Evolutionary conservation across 805 yeast genomes (phyloP).

Genomic region (Diddensiella caesifluorescens): DNA sequence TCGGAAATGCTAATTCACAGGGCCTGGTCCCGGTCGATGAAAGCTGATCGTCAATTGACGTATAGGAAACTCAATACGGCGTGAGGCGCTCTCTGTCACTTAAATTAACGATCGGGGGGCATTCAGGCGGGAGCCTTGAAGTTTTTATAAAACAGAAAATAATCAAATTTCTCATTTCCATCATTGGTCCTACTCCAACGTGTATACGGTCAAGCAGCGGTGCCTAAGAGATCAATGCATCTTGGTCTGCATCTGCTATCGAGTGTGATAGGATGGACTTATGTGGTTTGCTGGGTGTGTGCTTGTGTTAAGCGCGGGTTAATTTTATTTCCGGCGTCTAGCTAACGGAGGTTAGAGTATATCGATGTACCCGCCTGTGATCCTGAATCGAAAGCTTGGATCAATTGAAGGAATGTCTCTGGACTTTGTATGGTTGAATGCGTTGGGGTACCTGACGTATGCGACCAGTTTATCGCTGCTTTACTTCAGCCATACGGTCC

Average conservation of each 20-base stretch:
- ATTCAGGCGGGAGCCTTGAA: too few relatives aligned
- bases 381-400: constrained; percentile 28
- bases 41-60: too few relatives aligned
- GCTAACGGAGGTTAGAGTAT: constrained; percentile 25
- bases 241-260: constrained; percentile 10
- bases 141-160: too few relatives aligned
- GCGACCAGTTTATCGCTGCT: constrained; percentile 29
- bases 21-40: too few relatives aligned
- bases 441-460: constrained; percentile 34
- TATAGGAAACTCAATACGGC: too few relatives aligned
- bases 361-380: constrained; percentile 35
- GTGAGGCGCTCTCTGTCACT: too few relatives aligned
- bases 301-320: background rate
- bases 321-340: background rate
- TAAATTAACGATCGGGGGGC: too few relatives aligned
- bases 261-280: constrained; percentile 21
- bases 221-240: too few relatives aligned
- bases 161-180: too few relatives aligned
- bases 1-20: too few relatives aligned
- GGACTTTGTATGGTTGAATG: constrained; percentile 34
- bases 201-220: too few relatives aligned
- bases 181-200: too few relatives aligned
- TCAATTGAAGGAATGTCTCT: constrained; percentile 36
- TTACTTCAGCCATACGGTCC: constrained; percentile 30
- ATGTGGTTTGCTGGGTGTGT: constrained; percentile 23